Evolutionary conservation across 495 filamentous ascomycete species (phyloP), one percentile per base, ranked within the genome.

Genomic region (Tuber brumale): DNA sequence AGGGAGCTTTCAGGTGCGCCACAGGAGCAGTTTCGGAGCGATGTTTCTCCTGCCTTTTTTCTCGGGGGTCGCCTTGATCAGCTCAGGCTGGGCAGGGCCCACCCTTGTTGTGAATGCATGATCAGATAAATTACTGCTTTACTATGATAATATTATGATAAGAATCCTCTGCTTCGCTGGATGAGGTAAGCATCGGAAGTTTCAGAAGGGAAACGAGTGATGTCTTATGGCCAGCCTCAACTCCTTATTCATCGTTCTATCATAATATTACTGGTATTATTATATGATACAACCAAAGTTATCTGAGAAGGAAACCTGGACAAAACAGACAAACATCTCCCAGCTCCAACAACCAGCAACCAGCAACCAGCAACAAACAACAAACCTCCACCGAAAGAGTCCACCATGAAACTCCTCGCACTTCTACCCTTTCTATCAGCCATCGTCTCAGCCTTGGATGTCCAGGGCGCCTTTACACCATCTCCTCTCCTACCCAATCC

Each of bases 401-500:
- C 66, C 74, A 71, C 35, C 69, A 82, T 82, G 81, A 82, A 79
- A 72, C 69, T 83, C 72, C 75, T 74, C 75, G 48, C 69, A 19
- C 70, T 80, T 74, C 31, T 74, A n/a, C 70, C 79, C 10, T 72
- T 78, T 70, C 71, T 80, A 18, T 75, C 83, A 70, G 51, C 76
- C 72, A 69, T 80, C 35, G 74, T 72, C 70, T 72, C 79, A 21
- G 78, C 80, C 39, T 76, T 79, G 69, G 71, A 74, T 57, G 70
- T 80, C 61, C 69, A 73, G 57, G 76, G 82, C 72, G 46, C 78
- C 72, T 78, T 82, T 79, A 51, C 70, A 23, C 72, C 84, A 51
- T 78, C 82, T 69, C 45, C 71, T 10, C 76, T 79, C 70, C 87
- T 91, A 44, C 85, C 87, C 5, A 90, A 89, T 85, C 89, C 90